A percentile compares a stretch with the other conserved stretches of the same genome.
Evolutionary conservation across 1,284 basidiomycete species (phyloP).

Genomic region (Cystobasidium slooffiae): DNA sequence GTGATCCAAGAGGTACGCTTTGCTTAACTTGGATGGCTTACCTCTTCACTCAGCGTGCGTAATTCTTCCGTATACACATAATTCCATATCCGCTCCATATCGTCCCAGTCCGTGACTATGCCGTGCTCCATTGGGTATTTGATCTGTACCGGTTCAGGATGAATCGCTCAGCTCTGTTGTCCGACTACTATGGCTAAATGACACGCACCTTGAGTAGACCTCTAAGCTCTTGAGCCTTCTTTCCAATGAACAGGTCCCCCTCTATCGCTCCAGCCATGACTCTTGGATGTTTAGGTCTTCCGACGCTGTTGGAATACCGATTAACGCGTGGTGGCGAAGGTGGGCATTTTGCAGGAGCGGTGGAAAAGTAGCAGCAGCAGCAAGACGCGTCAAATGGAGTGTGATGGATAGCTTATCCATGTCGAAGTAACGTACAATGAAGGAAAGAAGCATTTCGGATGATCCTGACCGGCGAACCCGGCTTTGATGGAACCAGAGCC

Average conservation of each 20-base stretch:
- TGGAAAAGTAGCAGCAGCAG: not conserved
- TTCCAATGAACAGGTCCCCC: conserved; percentile 90
- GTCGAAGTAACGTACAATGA: conserved; percentile 75
- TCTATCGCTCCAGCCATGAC: conserved; percentile 93
- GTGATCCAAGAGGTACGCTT: too few species aligned
- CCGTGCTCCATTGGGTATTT: conserved; percentile 90
- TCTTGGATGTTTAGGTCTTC: conserved; percentile 90
- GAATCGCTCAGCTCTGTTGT: not conserved
- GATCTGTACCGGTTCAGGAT: conserved; percentile 9
- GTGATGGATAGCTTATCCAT: not conserved
- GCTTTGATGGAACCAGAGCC: conserved; percentile 97
- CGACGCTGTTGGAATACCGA: conserved; percentile 68
- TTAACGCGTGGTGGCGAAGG: not conserved
- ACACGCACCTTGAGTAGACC: conserved; percentile 81
- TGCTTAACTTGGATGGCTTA: conserved; percentile 57
- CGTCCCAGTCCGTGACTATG: conserved; percentile 87
- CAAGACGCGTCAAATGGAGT: not conserved
- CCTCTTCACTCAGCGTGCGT: conserved; percentile 93
- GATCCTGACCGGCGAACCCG: conserved; percentile 95
- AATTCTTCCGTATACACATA: conserved; percentile 95
- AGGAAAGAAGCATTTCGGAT: conserved; percentile 97
- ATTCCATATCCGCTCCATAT: conserved; percentile 97
- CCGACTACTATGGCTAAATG: not conserved
- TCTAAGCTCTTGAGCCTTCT: conserved; percentile 88
- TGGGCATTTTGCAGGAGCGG: not conserved